These are phyloP conservation scores for Russula emetica DNA, from an alignment of 768 basidiomycete species.

Conservation along the genomic window DNA sequence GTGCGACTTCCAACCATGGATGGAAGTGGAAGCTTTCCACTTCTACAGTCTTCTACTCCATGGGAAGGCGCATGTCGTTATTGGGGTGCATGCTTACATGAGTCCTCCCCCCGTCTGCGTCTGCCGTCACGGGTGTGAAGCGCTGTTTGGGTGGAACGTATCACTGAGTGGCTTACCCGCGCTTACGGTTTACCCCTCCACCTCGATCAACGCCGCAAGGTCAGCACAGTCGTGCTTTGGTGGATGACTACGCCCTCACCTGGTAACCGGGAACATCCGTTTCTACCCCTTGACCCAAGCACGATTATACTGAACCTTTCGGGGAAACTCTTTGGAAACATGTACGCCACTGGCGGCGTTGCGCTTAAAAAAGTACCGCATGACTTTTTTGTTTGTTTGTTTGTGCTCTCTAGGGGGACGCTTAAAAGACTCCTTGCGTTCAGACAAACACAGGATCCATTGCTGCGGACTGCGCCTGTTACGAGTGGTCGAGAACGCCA, in stretches of 20 bases:
- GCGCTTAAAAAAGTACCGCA: not conserved
- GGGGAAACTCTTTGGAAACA: not conserved
- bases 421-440: no score
- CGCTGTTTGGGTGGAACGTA: slow-evolving; percentile 6
- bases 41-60: not conserved
- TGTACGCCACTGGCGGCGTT: not conserved
- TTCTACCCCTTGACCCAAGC: slow-evolving; percentile 31
- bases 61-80: not conserved
- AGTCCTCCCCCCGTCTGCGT: not conserved
- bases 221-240: slow-evolving; percentile 40
- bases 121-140: no score
- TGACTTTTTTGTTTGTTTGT: no score
- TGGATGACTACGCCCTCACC: slow-evolving; percentile 60
- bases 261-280: slow-evolving; percentile 62
- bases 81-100: slow-evolving; percentile 16
- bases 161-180: not conserved
- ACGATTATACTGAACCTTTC: no score
- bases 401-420: no score
- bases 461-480: no score
- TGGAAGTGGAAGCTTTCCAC: no score
- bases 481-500: no score
- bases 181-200: slow-evolving; percentile 7
- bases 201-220: slow-evolving; percentile 55
- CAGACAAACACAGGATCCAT: no score
- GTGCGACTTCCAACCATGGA: no score